These are phyloP conservation scores for Collybiopsis luxurians DNA, from an alignment of 768 basidiomycete genomes.

Conservation along the genomic window DNA sequence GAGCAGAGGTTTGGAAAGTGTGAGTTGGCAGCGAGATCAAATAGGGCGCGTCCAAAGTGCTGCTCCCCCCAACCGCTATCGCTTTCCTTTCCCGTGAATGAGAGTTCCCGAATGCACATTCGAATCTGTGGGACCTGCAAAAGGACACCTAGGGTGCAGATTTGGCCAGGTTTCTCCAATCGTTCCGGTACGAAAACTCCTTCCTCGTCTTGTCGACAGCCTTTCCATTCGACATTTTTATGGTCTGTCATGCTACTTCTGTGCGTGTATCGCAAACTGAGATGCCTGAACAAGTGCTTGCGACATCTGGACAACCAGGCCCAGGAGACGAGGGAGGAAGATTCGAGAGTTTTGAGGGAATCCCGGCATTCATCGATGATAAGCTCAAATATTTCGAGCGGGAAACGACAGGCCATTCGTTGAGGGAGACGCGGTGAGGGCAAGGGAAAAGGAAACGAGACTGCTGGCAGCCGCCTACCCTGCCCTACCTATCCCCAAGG, in stretches of 20 bases:
- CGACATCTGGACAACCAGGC: constrained; percentile 1
- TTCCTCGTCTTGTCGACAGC: neutral
- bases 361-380: neutral
- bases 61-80: neutral
- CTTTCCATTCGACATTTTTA: neutral
- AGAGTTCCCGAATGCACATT: neutral
- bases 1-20: neutral
- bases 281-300: neutral
- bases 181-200: neutral
- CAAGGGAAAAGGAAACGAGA: neutral
- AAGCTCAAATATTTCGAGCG: neutral
- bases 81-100: neutral
- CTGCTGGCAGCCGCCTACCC: no score
- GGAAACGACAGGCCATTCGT: neutral
- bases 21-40: neutral
- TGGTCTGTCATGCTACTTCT: no score
- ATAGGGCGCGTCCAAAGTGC: neutral
- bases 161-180: neutral
- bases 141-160: neutral
- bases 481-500: neutral
- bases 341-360: neutral
- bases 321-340: neutral
- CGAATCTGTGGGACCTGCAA: neutral
- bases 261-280: neutral
- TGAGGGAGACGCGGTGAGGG: neutral